Base-by-base conservation (phyloP, 2,329 filamentous ascomycete species). In the Chaetomium olivaceum region DNA sequence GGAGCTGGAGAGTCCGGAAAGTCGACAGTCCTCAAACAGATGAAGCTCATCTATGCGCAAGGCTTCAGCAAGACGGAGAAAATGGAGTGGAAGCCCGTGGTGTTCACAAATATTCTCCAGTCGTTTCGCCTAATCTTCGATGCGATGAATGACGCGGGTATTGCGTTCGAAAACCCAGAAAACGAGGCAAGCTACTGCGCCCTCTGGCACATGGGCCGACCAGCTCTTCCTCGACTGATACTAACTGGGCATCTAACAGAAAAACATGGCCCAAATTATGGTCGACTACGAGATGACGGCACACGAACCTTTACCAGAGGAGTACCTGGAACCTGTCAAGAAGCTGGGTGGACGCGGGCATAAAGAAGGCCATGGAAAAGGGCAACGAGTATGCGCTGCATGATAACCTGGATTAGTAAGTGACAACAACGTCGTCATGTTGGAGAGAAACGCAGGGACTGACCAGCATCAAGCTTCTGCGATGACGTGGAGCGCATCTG, bases 361-460 rank as follows among this genome's bases (percentile, higher is more conserved):
- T 98, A 61, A 92, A 92, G 77, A 82, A 88, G 73, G 92, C 93
- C n/a, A 95, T 98, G 70, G 84, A 88, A 58, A 94, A 95, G 79
- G 95, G 95, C 72, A 97, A 98, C 77, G 94, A 97, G 80, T 98
- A 94, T 79, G 94, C 95, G 21, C 85, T 98, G 58, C 93, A 98
- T 77, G 95, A 98, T 81, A 98, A 98, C 75, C 80, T 98, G 71
- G 88, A 89, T 80, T 99, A 97, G 93, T 97, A 67, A 70, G 71
- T 63, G 39, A 33, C 27, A 16, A n/a, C n/a, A n/a, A n/a, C n/a
- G n/a, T 1, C n/a, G 21, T 1, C 16, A 25, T 25, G 11, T 14
- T 11, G 9, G 19, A 39, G 11, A 51, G 12, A 12, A 8, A 7
- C 3, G 12, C 21, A 56, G 9, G 19, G 33, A 51, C 68, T 70